phyloP scores from a whole-genome alignment of 2,329 filamentous ascomycete species.

The Pseudogymnoascus sp. region DNA sequence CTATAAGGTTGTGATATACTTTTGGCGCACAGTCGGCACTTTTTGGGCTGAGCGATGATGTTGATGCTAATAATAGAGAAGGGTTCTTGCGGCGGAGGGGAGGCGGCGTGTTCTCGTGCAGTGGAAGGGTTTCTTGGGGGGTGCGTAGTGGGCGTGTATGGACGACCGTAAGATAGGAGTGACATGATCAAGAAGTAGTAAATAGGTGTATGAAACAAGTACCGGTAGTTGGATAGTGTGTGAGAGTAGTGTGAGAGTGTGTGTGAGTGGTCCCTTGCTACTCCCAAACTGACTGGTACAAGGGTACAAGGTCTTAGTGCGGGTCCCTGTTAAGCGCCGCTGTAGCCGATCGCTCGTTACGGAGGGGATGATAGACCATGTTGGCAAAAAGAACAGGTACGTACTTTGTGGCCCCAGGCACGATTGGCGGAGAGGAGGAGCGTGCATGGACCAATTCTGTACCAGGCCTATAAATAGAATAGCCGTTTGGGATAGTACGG shows the following conservation, averaged over 20 bases:
- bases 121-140: constrained; percentile 1
- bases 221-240: background rate
- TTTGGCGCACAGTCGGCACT: constrained; percentile 1
- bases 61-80: constrained; percentile 11
- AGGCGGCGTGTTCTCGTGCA: constrained; percentile 6
- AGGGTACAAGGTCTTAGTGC: constrained; percentile 3
- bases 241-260: background rate
- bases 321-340: constrained; percentile 4
- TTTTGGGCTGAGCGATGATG: constrained; percentile 7
- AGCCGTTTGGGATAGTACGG: constrained; percentile 1
- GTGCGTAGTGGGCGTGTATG: background rate
- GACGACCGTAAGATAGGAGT: background rate
- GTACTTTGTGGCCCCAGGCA: background rate
- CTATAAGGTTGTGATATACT: constrained; percentile 4
- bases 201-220: background rate
- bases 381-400: background rate
- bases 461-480: background rate
- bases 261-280: constrained; percentile 1
- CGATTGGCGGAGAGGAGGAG: background rate
- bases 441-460: background rate
- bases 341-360: background rate
- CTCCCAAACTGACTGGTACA: background rate
- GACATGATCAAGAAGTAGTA: background rate
- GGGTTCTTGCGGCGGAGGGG: constrained; percentile 4
- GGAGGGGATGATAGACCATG: background rate